Percentiles rank a stretch among this genome's conserved stretches.
Evolutionary conservation across 306 rosid genomes (phyloP).

Genomic region (Ormosia semicastrata): DNA sequence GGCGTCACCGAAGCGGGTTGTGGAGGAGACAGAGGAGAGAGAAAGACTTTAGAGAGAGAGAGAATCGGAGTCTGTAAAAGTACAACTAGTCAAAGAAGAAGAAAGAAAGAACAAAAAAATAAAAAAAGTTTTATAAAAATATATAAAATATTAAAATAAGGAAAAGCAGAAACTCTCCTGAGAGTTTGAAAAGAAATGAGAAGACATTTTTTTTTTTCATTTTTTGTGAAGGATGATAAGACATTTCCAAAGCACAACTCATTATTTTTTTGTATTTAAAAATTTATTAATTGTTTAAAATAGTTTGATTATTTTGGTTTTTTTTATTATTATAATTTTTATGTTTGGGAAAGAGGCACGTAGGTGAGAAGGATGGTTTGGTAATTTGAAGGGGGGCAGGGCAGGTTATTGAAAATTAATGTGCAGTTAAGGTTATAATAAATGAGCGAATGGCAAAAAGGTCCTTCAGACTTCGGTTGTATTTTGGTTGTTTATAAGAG

Average conservation of each 20-base stretch:
- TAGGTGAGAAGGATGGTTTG: constrained; percentile 12
- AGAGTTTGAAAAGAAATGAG: constrained; percentile 5
- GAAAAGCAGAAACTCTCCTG: constrained; percentile 37
- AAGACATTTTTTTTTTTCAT: background rate
- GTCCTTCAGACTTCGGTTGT: background rate
- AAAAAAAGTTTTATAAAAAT: background rate
- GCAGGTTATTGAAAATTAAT: background rate
- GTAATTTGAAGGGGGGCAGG: constrained; percentile 16
- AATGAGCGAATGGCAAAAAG: background rate
- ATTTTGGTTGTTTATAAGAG: background rate
- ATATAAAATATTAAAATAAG: background rate
- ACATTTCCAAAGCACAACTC: constrained; percentile 14
- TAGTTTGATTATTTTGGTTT: background rate
- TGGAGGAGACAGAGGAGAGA: constrained; percentile 56
- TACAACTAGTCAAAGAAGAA: constrained; percentile 63
- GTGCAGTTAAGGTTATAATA: constrained; percentile 15
- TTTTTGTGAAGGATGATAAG: too few relatives aligned
- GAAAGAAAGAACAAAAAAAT: constrained; percentile 32
- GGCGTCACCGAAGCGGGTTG: constrained; percentile 44
- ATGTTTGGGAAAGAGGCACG: constrained; percentile 12
- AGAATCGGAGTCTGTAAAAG: constrained; percentile 61
- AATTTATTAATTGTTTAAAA: background rate
- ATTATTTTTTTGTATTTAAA: background rate
- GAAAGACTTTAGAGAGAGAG: constrained; percentile 47
- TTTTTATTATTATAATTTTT: background rate